phyloP scores from a whole-genome alignment of 129 eudicot species.

The Tanacetum coccineum region DNA sequence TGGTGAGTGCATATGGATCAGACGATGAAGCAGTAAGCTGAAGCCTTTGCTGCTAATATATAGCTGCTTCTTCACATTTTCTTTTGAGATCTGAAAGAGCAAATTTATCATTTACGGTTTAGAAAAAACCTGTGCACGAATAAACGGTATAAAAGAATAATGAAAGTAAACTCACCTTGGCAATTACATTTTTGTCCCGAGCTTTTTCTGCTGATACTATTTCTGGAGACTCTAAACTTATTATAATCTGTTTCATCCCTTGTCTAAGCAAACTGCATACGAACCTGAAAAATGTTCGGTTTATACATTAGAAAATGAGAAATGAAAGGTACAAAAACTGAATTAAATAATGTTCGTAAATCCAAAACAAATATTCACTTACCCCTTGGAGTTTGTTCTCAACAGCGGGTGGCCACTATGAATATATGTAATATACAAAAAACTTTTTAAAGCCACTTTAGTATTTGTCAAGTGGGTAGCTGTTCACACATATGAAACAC shows the following conservation, averaged over 20 bases:
- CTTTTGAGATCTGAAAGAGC: slow-evolving; percentile 72
- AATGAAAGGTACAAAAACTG: background rate
- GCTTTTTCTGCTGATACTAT: slow-evolving; percentile 53
- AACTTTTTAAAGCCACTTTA: no score
- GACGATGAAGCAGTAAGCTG: slow-evolving; percentile 41
- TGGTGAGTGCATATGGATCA: slow-evolving; percentile 75
- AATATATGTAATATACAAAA: no score
- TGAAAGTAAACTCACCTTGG: slow-evolving; percentile 43
- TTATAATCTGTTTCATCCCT: slow-evolving; percentile 84
- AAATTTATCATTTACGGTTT: no score
- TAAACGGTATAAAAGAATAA: background rate
- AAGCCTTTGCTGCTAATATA: slow-evolving; percentile 54
- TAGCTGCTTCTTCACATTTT: slow-evolving; percentile 61
- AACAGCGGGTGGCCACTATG: slow-evolving; percentile 97
- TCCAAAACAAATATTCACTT: slow-evolving; percentile 3
- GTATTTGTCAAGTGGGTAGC: no score
- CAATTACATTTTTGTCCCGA: slow-evolving; percentile 62
- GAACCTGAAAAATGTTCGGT: slow-evolving; percentile 41
- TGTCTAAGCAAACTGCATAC: slow-evolving; percentile 91
- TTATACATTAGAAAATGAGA: background rate
- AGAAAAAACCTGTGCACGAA: no score
- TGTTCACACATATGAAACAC: no score
- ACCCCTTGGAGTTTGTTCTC: slow-evolving; percentile 99
- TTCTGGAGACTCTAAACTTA: slow-evolving; percentile 60
- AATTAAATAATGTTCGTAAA: no score